Evolutionary conservation across 768 basidiomycete species (phyloP).

Genomic region (Tylopilus subfusipes): DNA sequence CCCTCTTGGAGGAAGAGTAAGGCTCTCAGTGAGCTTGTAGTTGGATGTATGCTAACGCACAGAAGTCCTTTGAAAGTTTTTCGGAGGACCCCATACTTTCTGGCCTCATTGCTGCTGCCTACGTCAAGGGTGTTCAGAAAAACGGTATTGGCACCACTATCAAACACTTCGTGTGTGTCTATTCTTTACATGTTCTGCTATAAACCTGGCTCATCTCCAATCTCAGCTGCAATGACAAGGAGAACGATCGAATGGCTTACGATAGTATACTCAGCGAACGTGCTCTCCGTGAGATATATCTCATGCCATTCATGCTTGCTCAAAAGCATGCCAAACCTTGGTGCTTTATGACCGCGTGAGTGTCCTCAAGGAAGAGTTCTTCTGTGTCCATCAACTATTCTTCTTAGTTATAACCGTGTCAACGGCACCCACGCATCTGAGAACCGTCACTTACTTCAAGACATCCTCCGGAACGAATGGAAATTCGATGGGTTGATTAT

Average conservation of each 20-base stretch:
- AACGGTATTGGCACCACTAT: conserved; percentile 74
- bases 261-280: conserved; percentile 48
- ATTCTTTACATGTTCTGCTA: conserved; percentile 6
- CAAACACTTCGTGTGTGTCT: conserved; percentile 73
- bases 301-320: conserved; percentile 60
- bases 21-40: conserved; percentile 5
- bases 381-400: neutral
- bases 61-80: conserved; percentile 71
- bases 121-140: conserved; percentile 72
- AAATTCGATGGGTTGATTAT: conserved; percentile 69
- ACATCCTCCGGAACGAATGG: conserved; percentile 73
- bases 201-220: neutral
- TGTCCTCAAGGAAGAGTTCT: conserved; percentile 2
- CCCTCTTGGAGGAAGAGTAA: conserved; percentile 67
- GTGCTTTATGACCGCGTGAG: conserved; percentile 61
- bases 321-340: conserved; percentile 51
- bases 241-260: conserved; percentile 68
- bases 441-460: conserved; percentile 52
- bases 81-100: conserved; percentile 77
- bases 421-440: conserved; percentile 75
- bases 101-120: conserved; percentile 65
- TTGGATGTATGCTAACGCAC: conserved; percentile 8
- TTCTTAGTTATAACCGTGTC: conserved; percentile 62
- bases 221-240: conserved; percentile 72
- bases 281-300: conserved; percentile 56